Evolutionary conservation across 768 basidiomycete genomes (phyloP), one percentile per base, ranked within the genome.

Genomic region (Tricholoma bakamatsutake): DNA sequence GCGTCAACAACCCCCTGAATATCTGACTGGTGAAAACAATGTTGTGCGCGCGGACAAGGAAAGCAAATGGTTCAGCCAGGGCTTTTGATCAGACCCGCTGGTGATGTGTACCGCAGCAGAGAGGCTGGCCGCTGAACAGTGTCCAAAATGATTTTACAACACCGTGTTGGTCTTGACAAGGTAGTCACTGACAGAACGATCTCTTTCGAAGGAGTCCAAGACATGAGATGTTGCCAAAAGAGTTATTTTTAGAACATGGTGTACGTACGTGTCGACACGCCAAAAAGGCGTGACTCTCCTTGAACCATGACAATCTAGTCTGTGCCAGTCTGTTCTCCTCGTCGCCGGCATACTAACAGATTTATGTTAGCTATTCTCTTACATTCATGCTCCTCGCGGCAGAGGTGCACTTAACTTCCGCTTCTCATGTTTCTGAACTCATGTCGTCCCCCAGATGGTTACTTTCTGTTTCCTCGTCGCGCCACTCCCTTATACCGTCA

Each of bases 401-500:
- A 50, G 90, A 93, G 78, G 84, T 79, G 54, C 56, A 67, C 61
- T 15, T 34, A 21, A 50, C 10, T 18, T 30, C 46, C 12, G n/a
- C 5, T 13, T 15, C 27, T 2, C 12, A 28, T 21, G 2, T n/a
- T 17, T 33, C 45, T 12, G 49, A 31, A 15, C n/a, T 51, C 30
- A 31, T 35, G 18, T 40, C n/a, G 28, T 58, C 50, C 43, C 37
- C 15, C 10, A 87, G 81, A 92, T 93, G 89, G 76, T 71, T 57
- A 90, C 91, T 39, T 95, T 95, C 75, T 89, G 87, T 62, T 40
- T 90, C 59, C 81, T 97, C 59, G 90, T 95, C 52, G 76, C 85
- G 8, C 93, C 93, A 2, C 76, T 96, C n/a, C 93, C 93, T 1
- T 87, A 90, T 69, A 68, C 74, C 5, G 61, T 92, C 59, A 82